Percentiles rank a stretch among this genome's conserved stretches.
Evolutionary conservation across 176 grass and related monocot genomes (phyloP).

Genomic region (Poa pratensis): DNA sequence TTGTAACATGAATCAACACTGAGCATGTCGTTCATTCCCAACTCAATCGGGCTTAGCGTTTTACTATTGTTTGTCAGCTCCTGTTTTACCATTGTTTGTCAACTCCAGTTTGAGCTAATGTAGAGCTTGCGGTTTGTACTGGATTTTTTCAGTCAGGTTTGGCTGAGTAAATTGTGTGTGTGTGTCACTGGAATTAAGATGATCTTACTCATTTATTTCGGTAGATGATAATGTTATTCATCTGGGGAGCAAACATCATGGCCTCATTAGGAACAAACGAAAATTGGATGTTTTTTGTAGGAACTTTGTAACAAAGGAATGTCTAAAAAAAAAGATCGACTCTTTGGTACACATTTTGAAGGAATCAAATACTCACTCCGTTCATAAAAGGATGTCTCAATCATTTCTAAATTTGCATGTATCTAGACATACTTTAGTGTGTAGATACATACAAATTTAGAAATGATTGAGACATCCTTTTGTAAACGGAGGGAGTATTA

Average conservation of each 20-base stretch:
- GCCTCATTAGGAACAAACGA: background rate
- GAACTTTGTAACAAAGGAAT: background rate
- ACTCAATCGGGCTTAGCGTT: background rate
- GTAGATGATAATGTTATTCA: background rate
- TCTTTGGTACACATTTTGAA: background rate
- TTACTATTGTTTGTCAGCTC: background rate
- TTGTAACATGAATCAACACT: background rate
- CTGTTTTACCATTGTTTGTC: conserved; percentile 2
- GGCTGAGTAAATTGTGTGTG: background rate
- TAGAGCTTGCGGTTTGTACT: background rate
- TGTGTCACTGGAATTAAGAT: too few species aligned
- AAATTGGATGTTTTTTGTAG: background rate
- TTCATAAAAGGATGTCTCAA: too few species aligned
- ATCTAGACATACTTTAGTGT: too few species aligned
- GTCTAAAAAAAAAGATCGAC: background rate
- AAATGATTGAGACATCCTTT: too few species aligned
- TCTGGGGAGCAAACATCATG: background rate
- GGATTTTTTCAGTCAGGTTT: background rate
- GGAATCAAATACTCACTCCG: too few species aligned
- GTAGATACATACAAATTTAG: too few species aligned
- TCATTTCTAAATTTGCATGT: too few species aligned
- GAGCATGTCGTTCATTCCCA: background rate
- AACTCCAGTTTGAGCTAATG: background rate
- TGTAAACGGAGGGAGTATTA: too few species aligned
- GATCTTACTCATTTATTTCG: too few species aligned